Percentiles rank a stretch among this genome's conserved stretches.
These are phyloP conservation scores for Tubosaeta sp. DNA, from an alignment of 768 basidiomycete genomes.

Conservation along the genomic window DNA sequence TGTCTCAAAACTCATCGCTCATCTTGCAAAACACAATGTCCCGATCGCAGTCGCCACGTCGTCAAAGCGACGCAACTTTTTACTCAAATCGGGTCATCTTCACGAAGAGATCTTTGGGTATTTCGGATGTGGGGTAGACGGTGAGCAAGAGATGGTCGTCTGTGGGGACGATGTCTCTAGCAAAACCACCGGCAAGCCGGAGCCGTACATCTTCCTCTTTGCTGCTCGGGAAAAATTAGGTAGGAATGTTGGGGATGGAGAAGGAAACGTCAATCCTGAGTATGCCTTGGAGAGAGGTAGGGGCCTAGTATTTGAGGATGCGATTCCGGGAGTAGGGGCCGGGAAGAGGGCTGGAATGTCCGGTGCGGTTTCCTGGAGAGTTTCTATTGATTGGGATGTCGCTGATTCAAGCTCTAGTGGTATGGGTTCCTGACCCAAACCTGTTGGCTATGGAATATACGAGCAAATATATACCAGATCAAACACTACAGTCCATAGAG, in stretches of 20 bases:
- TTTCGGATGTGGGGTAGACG: conserved; percentile 22
- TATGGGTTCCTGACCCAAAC: conserved; percentile 82
- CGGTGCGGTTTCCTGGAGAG: conserved; percentile 42
- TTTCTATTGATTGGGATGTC: neutral
- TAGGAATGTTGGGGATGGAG: conserved; percentile 50
- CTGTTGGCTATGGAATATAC: conserved; percentile 49
- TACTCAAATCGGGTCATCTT: conserved; percentile 63
- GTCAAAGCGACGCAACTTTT: conserved; percentile 59
- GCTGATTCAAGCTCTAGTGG: conserved; percentile 41
- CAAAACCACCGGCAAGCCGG: conserved; percentile 67
- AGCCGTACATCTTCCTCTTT: conserved; percentile 75
- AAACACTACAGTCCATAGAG: conserved; percentile 56
- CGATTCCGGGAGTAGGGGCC: conserved; percentile 70
- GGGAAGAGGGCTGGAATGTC: conserved; percentile 85
- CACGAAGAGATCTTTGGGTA: conserved; percentile 48
- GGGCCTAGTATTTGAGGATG: conserved; percentile 83
- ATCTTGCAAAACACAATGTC: conserved; percentile 61
- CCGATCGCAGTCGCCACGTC: conserved; percentile 84
- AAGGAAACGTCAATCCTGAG: conserved; percentile 26
- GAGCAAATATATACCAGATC: conserved; percentile 53
- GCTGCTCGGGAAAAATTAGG: conserved; percentile 62
- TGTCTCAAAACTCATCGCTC: conserved; percentile 59
- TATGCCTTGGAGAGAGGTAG: conserved; percentile 47
- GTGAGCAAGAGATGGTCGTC: conserved; percentile 47
- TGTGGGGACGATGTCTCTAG: conserved; percentile 68